A percentile compares a stretch with the other conserved stretches of the same genome.
Evolutionary conservation across 805 yeast species (phyloP).

Genomic region (Ogataea glucozyma): DNA sequence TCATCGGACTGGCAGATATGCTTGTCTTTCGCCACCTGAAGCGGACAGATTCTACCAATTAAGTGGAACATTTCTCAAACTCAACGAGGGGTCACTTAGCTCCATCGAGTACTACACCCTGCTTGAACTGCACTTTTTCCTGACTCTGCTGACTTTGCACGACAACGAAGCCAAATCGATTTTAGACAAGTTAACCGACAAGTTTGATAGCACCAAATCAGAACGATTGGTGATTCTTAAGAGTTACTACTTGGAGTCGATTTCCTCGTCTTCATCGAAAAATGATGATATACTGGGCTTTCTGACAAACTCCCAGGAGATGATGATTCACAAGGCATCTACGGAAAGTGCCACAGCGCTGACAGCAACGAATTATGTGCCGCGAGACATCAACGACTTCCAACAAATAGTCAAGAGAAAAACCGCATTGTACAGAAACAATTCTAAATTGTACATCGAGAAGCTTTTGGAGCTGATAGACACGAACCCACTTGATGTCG

Average conservation of each 20-base stretch:
- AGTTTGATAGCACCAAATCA: conserved; percentile 52
- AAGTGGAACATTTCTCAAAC: conserved; percentile 39
- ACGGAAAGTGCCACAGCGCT: conserved; percentile 24
- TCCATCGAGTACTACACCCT: conserved; percentile 55
- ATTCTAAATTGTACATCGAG: conserved; percentile 49
- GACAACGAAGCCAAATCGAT: conserved; percentile 72
- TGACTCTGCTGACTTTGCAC: conserved; percentile 58
- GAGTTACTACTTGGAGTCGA: conserved; percentile 58
- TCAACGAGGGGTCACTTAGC: conserved; percentile 28
- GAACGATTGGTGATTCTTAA: conserved; percentile 58
- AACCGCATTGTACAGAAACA: conserved; percentile 22
- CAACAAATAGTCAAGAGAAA: conserved; percentile 25
- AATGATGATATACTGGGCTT: conserved; percentile 37
- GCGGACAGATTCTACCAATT: conserved; percentile 38
- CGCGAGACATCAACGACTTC: conserved; percentile 28
- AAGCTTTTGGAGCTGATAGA: conserved; percentile 57
- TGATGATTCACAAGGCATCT: conserved; percentile 20
- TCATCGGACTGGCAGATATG: conserved; percentile 52
- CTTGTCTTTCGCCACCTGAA: conserved; percentile 48
- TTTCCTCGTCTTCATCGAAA: conserved; percentile 34
- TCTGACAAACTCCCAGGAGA: conserved; percentile 26
- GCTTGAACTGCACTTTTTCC: conserved; percentile 70
- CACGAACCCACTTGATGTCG: conserved; percentile 70
- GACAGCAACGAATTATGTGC: conserved; percentile 28
- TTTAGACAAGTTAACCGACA: conserved; percentile 66